These are phyloP conservation scores for Yamadazyma laniorum DNA, from an alignment of 805 yeast genomes.

Conservation along the genomic window DNA sequence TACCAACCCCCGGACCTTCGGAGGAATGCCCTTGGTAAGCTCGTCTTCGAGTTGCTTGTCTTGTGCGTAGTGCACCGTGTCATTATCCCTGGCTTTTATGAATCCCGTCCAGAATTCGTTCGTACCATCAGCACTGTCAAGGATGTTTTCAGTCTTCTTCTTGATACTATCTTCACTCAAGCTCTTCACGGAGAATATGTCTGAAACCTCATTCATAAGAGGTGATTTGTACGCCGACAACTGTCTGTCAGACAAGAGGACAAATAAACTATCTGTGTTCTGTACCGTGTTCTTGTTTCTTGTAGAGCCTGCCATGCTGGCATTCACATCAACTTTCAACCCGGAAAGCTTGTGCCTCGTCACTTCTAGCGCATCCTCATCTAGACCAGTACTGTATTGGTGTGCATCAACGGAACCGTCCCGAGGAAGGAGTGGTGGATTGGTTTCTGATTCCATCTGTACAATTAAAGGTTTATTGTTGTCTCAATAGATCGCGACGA, in stretches of 20 bases:
- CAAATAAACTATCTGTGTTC: neutral
- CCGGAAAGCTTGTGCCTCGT: neutral
- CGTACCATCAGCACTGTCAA: neutral
- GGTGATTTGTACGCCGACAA: constrained; percentile 21
- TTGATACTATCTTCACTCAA: constrained; percentile 9
- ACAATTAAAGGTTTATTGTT: no score
- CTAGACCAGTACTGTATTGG: neutral
- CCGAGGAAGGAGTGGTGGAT: neutral
- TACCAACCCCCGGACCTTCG: constrained; percentile 25
- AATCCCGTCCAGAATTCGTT: constrained; percentile 11
- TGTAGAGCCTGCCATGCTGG: neutral
- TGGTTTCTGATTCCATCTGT: no score
- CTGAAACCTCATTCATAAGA: constrained; percentile 25
- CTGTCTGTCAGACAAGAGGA: constrained; percentile 16
- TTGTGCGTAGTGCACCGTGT: constrained; percentile 8
- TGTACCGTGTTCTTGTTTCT: neutral
- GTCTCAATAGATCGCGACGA: no score
- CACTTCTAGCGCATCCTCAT: neutral
- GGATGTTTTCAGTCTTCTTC: constrained; percentile 2
- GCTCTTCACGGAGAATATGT: constrained; percentile 12
- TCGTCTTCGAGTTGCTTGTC: constrained; percentile 20
- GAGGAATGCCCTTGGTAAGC: constrained; percentile 31
- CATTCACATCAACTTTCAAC: neutral
- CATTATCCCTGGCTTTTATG: constrained; percentile 8
- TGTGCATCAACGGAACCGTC: neutral